Conservation (phyloP, 1,139 yeast species). For the Blastobotrys persicus region DNA sequence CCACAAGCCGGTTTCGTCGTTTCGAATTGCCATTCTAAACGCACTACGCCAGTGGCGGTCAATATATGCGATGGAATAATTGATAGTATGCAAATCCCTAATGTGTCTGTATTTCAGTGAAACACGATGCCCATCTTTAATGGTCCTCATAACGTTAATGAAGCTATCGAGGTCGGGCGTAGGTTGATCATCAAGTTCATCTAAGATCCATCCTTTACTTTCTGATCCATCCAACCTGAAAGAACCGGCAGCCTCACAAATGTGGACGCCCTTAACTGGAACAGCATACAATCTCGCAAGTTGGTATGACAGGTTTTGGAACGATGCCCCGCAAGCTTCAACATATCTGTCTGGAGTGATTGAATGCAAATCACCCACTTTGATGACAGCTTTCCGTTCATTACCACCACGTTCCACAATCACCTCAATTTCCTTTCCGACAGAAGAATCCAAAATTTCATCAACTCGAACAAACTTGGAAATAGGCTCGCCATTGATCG, state of each 20-base stretch:
- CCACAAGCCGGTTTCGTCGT: conserved; percentile 85
- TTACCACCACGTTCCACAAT: conserved; percentile 75
- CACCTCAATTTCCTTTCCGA: conserved; percentile 58
- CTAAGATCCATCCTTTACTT: conserved; percentile 67
- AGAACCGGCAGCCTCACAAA: conserved; percentile 76
- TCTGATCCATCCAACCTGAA: conserved; percentile 54
- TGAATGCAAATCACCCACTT: conserved; percentile 71
- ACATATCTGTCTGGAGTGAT: conserved; percentile 82
- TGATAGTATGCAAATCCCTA: conserved; percentile 71
- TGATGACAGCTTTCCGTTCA: conserved; percentile 49
- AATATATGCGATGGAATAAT: conserved; percentile 58
- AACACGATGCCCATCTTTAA: conserved; percentile 76
- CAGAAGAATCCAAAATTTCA: conserved; percentile 70
- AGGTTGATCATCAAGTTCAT: conserved; percentile 70
- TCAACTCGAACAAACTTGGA: conserved; percentile 79
- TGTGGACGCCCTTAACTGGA: conserved; percentile 80
- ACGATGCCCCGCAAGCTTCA: conserved; percentile 82
- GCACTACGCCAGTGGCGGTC: conserved; percentile 85
- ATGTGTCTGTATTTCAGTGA: conserved; percentile 74
- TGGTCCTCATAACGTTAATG: conserved; percentile 68
- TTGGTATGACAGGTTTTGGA: conserved; percentile 83
- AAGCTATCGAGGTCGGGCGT: conserved; percentile 72
- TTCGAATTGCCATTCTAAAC: conserved; percentile 70
- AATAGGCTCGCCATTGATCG: conserved; percentile 64
- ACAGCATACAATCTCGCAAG: conserved; percentile 81